Evolutionary conservation across 1,284 basidiomycete genomes (phyloP).

Genomic region (Rhodotorula mucilaginosa): DNA sequence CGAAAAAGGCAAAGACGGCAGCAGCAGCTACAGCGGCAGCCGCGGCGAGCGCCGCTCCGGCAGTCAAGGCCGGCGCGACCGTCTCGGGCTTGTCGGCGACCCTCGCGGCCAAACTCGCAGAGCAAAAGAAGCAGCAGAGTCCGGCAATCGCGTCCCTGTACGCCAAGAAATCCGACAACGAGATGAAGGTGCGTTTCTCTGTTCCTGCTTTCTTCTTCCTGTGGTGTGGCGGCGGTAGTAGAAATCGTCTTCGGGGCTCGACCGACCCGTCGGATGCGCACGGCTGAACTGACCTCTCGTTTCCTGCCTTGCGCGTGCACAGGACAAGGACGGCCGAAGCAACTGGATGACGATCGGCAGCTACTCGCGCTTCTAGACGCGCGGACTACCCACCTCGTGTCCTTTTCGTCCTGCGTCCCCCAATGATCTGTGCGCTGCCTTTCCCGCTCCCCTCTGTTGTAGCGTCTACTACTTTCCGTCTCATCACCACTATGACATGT

Average conservation of each 20-base stretch:
- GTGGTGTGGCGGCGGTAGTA: background rate
- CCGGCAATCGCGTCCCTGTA: slow-evolving; percentile 37
- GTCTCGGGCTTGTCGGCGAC: slow-evolving; percentile 33
- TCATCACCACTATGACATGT: background rate
- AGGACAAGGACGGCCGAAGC: slow-evolving; percentile 37
- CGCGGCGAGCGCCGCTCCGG: slow-evolving; percentile 9
- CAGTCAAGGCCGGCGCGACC: slow-evolving; percentile 33
- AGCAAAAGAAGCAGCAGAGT: slow-evolving; percentile 37
- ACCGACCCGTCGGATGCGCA: background rate
- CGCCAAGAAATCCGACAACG: slow-evolving; percentile 23
- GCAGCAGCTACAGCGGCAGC: background rate
- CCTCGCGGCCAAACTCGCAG: slow-evolving; percentile 38
- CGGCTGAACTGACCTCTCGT: background rate
- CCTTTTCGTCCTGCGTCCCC: background rate
- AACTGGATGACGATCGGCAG: slow-evolving; percentile 40
- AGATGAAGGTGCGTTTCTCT: slow-evolving; percentile 28
- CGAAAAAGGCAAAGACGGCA: slow-evolving; percentile 25
- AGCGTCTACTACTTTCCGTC: background rate
- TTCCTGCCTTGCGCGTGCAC: background rate
- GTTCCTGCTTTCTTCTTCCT: too few relatives aligned
- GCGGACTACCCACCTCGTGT: background rate
- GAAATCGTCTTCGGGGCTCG: background rate
- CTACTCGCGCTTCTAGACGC: slow-evolving; percentile 26
- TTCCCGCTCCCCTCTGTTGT: background rate
- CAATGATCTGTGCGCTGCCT: too few relatives aligned